Evolutionary conservation across 352 stramenopile species (phyloP).

Genomic region (Detonula confervacea): DNA sequence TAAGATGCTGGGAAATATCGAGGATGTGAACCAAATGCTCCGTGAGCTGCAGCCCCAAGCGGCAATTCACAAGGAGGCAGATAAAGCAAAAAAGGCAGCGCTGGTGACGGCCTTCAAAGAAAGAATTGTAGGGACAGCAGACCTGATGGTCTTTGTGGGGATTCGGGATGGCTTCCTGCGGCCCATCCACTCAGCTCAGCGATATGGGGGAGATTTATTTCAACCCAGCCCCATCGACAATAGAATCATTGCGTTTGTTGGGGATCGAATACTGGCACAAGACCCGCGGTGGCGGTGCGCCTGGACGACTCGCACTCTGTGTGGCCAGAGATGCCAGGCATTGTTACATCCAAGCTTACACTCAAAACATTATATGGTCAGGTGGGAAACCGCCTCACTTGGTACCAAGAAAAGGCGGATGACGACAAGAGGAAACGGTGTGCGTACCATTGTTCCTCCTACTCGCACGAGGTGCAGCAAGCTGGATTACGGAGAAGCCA

Average conservation of each 20-base stretch:
- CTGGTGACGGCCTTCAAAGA: not conserved
- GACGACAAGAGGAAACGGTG: not conserved
- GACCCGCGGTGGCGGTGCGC: not conserved
- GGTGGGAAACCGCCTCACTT: not conserved
- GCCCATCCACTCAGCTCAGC: not conserved
- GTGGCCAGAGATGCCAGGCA: not conserved
- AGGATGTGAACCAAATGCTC: not conserved
- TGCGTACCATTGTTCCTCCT: not conserved
- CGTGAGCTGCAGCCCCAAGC: not conserved
- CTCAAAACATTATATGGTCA: not conserved
- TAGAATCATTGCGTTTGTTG: not conserved
- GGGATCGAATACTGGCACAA: not conserved
- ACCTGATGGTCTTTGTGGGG: not conserved
- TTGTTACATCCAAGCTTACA: not conserved
- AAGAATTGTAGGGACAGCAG: not conserved
- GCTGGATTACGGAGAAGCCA: not conserved
- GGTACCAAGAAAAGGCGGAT: not conserved
- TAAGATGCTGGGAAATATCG: too few relatives aligned
- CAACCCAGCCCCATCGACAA: not conserved
- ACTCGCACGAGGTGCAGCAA: not conserved
- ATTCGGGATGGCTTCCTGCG: not conserved
- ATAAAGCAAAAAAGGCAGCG: not conserved
- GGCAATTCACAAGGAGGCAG: not conserved
- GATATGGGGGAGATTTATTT: not conserved
- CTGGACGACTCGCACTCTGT: too few relatives aligned